Evolutionary conservation across 2,329 filamentous ascomycete genomes (phyloP), one percentile per base, ranked within the genome.

Genomic region (Scedosporium minutisporum): DNA sequence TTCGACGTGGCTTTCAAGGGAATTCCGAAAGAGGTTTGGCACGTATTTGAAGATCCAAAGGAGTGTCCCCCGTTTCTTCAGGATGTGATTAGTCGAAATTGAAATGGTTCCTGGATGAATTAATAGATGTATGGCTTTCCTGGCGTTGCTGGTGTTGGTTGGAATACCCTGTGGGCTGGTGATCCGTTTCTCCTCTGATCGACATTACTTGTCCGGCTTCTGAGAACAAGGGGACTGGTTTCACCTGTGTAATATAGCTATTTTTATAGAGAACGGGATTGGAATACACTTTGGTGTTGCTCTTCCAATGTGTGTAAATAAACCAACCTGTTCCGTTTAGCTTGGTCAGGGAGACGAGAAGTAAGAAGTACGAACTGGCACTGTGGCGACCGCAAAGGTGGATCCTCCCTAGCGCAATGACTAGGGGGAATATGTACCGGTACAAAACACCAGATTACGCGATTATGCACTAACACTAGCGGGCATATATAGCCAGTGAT

Each of bases 1-100:
- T 97, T 97, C 69, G 86, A 92, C 71, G 84, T 86, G 69, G 93
- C 93, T 0, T 97, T 97, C 72, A 79, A 87, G 67, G 86, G 81
- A 48, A 79, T 97, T 7, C 90, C 92, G 0, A 79, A 76, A 53
- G 76, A 82, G 27, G 74, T 86, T 0, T 97, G 93, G 93, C 84
- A 87, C 69, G 87, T 96, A 0, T 97, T 96, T 72, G 85, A 91
- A 64, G 82, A 91, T 29, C 86, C 93, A 0, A 76, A 80, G 46
- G 90, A 96, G 74, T 87, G 84, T 57, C 27, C 42, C 18, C 38
- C 25, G 29, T 57, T 65, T 27, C 61, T 65, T 14, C 64, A 63
- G 5, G 63, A 63, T 4, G 63, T 67, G 9, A 66, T 63, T 4
- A 51, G n/a, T 16, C 38, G 57, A 16, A 42, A 38, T 33, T 25